Conservation (phyloP, 2,329 filamentous ascomycete species). For the Aspergillus sp. region DNA sequence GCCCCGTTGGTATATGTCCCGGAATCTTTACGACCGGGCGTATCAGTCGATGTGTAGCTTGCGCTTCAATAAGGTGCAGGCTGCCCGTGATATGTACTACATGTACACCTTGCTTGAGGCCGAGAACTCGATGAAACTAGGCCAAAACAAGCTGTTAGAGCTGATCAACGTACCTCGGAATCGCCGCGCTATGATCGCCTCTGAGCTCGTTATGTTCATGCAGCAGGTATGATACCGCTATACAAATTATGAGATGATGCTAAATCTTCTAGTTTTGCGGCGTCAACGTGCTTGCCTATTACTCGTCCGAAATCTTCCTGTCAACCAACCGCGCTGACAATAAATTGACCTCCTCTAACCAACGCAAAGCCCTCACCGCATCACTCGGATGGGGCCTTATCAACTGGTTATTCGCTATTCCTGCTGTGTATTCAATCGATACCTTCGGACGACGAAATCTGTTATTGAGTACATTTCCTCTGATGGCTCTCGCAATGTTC, state of each 20-base stretch:
- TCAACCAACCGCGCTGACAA: constrained; percentile 39
- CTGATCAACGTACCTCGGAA: constrained; percentile 62
- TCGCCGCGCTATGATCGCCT: constrained; percentile 60
- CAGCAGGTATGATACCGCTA: constrained; percentile 51
- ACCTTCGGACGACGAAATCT: constrained; percentile 66
- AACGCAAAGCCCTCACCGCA: constrained; percentile 53
- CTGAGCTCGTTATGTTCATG: constrained; percentile 66
- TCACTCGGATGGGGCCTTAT: constrained; percentile 63
- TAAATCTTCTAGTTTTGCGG: constrained; percentile 7
- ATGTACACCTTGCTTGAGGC: constrained; percentile 58
- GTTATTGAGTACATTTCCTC: constrained; percentile 62
- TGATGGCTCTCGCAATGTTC: constrained; percentile 58
- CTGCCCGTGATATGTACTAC: constrained; percentile 47
- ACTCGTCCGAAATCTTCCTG: constrained; percentile 61
- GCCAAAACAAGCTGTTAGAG: constrained; percentile 55
- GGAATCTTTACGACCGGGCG: constrained; percentile 42
- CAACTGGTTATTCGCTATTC: constrained; percentile 65
- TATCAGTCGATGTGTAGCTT: constrained; percentile 45
- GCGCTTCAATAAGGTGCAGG: constrained; percentile 44
- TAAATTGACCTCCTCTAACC: constrained; percentile 35
- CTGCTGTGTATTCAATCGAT: constrained; percentile 66
- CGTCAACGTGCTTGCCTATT: constrained; percentile 59
- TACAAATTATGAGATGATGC: not conserved
- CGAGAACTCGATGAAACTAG: constrained; percentile 55
- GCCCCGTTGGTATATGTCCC: constrained; percentile 50